Base-by-base conservation (phyloP, 805 yeast species). In the Wickerhamomyces chambardii region DNA sequence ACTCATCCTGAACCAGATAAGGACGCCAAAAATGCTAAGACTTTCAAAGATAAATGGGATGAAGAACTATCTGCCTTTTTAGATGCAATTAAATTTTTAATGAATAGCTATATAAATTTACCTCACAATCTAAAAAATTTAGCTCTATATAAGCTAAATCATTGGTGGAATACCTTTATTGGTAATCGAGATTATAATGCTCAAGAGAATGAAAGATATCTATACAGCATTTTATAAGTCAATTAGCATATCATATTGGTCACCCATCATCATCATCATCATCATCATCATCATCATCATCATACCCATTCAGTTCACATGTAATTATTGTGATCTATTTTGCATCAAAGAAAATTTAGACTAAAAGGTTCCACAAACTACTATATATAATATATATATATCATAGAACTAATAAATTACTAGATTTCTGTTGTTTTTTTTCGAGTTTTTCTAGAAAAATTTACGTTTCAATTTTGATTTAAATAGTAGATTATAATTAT, bases 111-210 rank as follows among this genome's bases (percentile, higher is more conserved):
- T 56, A 46, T 66, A 33, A 68, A 77, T 28, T 69, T 90, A 42
- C 97, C 97, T 10, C 63, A 64, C 36, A 70, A 76, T 36, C 29
- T 83, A 1, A 74, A 70, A 59, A 67, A 71, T 27, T 43, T 74
- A 36, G 43, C 59, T 9, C 44, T 86, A 33, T 60, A 66, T 36
- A 64, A 75, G 40, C 31, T 72, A 27, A 70, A 68, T 38, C 61
- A 65, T 28, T 66, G 72, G 54, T 90, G 96, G 96, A 78, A 81
- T 49, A 54, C 53, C 27, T 83, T 85, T 51, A 67, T 85, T 37
- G 95, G 95, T n/a, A 69, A 67, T 16, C 53, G 56, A 29, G 45
- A 48, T 33, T 36, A 50, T 14, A 44, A 33, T 17, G 27, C 18
- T 24, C 6, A 3, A 6, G 35, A 36, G 17, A 39, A 40, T 17